Evolutionary conservation across 2,329 filamentous ascomycete species (phyloP).

Genomic region (Epichloe festucae): DNA sequence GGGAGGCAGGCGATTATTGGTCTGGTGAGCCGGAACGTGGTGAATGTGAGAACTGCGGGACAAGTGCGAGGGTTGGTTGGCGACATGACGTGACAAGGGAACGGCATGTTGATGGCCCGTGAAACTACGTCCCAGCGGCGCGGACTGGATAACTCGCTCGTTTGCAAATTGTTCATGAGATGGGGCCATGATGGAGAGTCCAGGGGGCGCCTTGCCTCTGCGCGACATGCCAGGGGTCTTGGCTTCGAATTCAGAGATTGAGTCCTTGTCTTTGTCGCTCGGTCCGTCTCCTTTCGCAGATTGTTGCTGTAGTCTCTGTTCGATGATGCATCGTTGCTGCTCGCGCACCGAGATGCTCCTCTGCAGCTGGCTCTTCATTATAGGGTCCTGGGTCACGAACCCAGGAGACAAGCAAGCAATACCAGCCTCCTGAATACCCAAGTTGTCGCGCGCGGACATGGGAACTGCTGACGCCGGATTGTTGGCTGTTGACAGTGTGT

Average conservation of each 20-base stretch:
- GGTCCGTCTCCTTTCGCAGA: slow-evolving; percentile 64
- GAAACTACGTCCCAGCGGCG: slow-evolving; percentile 87
- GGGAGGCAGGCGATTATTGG: slow-evolving; percentile 80
- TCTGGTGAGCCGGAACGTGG: slow-evolving; percentile 77
- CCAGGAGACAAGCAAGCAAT: slow-evolving; percentile 90
- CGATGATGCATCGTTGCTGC: slow-evolving; percentile 89
- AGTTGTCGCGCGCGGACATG: slow-evolving; percentile 64
- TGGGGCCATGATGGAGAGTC: slow-evolving; percentile 87
- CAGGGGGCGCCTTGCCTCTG: slow-evolving; percentile 71
- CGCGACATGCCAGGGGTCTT: slow-evolving; percentile 65
- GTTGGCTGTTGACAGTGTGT: slow-evolving; percentile 35
- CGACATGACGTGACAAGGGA: slow-evolving; percentile 62
- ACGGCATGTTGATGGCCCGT: slow-evolving; percentile 75
- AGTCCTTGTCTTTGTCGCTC: slow-evolving; percentile 40
- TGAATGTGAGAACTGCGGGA: slow-evolving; percentile 82
- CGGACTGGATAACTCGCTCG: slow-evolving; percentile 93
- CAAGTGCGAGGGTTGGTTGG: slow-evolving; percentile 71
- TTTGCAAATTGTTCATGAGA: slow-evolving; percentile 84
- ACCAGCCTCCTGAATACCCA: slow-evolving; percentile 84
- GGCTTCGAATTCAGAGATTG: slow-evolving; percentile 35
- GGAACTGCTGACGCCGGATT: slow-evolving; percentile 53
- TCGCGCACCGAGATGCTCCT: slow-evolving; percentile 87
- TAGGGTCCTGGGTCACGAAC: slow-evolving; percentile 91
- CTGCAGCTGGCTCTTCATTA: slow-evolving; percentile 90
- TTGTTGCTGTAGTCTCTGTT: slow-evolving; percentile 77